These are phyloP conservation scores for Sporopachydermia lactativora DNA, from an alignment of 805 yeast species.

Conservation along the genomic window DNA sequence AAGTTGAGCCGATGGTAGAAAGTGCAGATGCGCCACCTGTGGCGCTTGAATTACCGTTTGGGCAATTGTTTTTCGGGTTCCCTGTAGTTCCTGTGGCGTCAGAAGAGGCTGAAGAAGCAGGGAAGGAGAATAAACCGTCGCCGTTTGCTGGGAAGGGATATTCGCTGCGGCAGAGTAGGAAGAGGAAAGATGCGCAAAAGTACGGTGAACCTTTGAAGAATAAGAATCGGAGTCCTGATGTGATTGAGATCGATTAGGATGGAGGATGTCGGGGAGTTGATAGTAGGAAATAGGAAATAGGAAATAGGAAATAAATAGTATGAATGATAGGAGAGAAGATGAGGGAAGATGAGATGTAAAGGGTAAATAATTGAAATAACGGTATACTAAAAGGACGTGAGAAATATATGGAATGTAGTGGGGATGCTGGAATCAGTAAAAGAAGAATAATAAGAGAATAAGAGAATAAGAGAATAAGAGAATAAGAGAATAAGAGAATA, in stretches of 20 bases:
- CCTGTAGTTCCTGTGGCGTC: conserved; percentile 41
- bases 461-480: background rate
- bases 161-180: conserved; percentile 53
- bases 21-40: conserved; percentile 53
- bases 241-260: conserved; percentile 60
- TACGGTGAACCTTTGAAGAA: conserved; percentile 48
- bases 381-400: background rate
- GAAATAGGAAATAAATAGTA: background rate
- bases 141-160: conserved; percentile 59
- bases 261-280: background rate
- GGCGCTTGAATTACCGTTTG: conserved; percentile 62
- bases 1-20: conserved; percentile 20
- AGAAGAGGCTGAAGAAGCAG: conserved; percentile 23
- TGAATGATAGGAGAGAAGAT: background rate
- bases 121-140: conserved; percentile 12
- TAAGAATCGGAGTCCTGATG: conserved; percentile 54
- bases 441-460: background rate
- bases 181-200: conserved; percentile 45
- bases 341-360: background rate
- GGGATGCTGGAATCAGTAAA: background rate
- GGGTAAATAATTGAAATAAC: background rate
- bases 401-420: background rate
- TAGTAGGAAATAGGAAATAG: background rate
- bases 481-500: too few species aligned
- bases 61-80: conserved; percentile 87